Evolutionary conservation across 139 green algal species (phyloP).

Genomic region (Chlorella sp.): DNA sequence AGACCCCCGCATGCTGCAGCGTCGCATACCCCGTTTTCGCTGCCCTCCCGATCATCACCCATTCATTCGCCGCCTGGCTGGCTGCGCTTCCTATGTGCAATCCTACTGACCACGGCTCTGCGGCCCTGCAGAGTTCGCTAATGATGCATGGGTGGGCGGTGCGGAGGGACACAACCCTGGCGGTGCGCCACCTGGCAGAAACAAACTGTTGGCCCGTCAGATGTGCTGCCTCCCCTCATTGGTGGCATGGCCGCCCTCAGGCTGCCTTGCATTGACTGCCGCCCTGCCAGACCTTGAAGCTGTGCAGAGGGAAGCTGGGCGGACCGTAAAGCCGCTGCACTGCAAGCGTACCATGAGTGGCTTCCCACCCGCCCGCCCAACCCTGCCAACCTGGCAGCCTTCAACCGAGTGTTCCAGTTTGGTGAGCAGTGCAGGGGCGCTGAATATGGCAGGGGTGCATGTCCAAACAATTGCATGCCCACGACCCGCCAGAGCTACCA

Average conservation of each 20-base stretch:
- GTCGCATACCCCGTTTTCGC: too few relatives aligned
- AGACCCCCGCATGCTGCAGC: too few relatives aligned
- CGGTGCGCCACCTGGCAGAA: not conserved
- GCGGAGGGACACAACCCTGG: not conserved
- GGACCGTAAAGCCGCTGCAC: not conserved
- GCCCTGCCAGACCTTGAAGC: not conserved
- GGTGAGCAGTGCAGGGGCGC: not conserved
- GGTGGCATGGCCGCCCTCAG: not conserved
- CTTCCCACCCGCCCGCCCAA: not conserved
- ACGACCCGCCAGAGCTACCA: too few relatives aligned
- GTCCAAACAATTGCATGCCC: too few relatives aligned
- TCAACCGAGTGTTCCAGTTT: conserved; percentile 2
- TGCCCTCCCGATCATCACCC: too few relatives aligned
- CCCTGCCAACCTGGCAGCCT: not conserved
- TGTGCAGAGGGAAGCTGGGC: conserved; percentile 4
- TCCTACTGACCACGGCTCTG: too few relatives aligned
- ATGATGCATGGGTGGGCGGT: not conserved
- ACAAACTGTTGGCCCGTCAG: too few relatives aligned
- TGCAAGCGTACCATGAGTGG: conserved; percentile 1
- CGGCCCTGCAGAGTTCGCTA: not conserved
- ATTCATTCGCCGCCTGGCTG: too few relatives aligned
- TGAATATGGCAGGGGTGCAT: too few relatives aligned
- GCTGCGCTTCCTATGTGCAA: too few relatives aligned
- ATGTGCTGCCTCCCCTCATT: not conserved
- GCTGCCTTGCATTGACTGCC: not conserved